These are phyloP conservation scores for Boletus subluridellus DNA, from an alignment of 1,284 basidiomycete genomes.

Conservation along the genomic window DNA sequence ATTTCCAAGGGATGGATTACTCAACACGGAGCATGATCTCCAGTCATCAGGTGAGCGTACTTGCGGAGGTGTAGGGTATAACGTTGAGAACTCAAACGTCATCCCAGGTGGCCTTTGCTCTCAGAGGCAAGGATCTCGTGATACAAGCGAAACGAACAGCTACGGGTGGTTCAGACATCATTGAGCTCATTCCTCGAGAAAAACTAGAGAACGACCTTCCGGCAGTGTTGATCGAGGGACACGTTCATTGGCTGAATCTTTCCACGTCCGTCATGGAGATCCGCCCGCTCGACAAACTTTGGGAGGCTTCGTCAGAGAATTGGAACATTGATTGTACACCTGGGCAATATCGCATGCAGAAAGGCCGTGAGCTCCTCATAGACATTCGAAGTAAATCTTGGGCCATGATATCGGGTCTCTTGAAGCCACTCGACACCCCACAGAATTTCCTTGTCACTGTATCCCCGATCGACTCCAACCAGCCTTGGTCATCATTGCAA, in stretches of 20 bases:
- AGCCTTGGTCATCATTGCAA: background rate
- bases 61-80: background rate
- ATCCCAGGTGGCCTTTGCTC: slow-evolving; percentile 31
- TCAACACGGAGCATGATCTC: slow-evolving; percentile 27
- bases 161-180: slow-evolving; percentile 1
- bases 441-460: no score
- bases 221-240: slow-evolving; percentile 29
- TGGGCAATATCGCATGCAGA: slow-evolving; percentile 7
- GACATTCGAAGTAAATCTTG: slow-evolving; percentile 35
- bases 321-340: slow-evolving; percentile 13
- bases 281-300: slow-evolving; percentile 29
- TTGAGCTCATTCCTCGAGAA: slow-evolving; percentile 39
- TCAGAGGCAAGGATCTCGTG: background rate
- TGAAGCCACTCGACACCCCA: slow-evolving; percentile 14
- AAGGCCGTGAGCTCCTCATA: slow-evolving; percentile 19
- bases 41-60: slow-evolving; percentile 22
- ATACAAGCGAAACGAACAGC: background rate
- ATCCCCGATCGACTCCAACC: no score
- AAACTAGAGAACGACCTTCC: slow-evolving; percentile 40
- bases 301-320: slow-evolving; percentile 20
- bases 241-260: slow-evolving; percentile 38
- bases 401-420: slow-evolving; percentile 27
- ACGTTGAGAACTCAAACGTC: background rate
- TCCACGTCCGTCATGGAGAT: slow-evolving; percentile 35
- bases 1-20: slow-evolving; percentile 38